phyloP scores from a whole-genome alignment of 805 yeast species.

The Saccharomyces jurei region DNA sequence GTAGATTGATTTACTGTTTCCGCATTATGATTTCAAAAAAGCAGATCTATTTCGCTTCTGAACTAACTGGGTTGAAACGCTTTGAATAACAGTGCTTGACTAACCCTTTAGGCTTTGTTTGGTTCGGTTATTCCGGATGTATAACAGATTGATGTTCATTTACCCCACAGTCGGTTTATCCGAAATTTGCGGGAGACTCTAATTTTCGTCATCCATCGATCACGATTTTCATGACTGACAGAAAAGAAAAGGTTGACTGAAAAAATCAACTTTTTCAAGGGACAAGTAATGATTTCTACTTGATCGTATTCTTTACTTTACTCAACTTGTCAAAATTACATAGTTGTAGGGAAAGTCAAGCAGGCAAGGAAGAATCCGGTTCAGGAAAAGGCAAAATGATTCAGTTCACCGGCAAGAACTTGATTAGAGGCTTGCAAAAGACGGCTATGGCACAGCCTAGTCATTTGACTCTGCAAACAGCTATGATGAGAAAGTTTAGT shows the following conservation, averaged over 20 bases:
- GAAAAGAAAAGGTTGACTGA: background rate
- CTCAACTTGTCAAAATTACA: background rate
- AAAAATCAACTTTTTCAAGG: background rate
- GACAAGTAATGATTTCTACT: background rate
- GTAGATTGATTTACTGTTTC: background rate
- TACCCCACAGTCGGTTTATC: background rate
- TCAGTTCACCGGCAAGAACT: background rate
- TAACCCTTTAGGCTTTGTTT: no score
- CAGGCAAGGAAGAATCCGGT: background rate
- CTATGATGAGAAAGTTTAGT: background rate
- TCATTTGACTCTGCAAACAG: background rate
- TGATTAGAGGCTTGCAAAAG: background rate
- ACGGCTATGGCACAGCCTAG: background rate
- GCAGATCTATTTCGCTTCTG: no score
- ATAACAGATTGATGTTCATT: background rate
- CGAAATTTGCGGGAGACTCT: background rate
- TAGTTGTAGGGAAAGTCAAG: background rate
- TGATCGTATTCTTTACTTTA: background rate
- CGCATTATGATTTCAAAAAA: no score
- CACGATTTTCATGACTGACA: background rate
- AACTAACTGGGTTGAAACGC: no score
- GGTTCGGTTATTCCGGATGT: background rate
- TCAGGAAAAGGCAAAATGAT: background rate
- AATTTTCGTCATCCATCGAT: background rate
- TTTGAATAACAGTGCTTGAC: no score